A percentile compares a stretch with the other conserved stretches of the same genome.
phyloP scores from a whole-genome alignment of 768 basidiomycete species.

The Termitomyces sp. region DNA sequence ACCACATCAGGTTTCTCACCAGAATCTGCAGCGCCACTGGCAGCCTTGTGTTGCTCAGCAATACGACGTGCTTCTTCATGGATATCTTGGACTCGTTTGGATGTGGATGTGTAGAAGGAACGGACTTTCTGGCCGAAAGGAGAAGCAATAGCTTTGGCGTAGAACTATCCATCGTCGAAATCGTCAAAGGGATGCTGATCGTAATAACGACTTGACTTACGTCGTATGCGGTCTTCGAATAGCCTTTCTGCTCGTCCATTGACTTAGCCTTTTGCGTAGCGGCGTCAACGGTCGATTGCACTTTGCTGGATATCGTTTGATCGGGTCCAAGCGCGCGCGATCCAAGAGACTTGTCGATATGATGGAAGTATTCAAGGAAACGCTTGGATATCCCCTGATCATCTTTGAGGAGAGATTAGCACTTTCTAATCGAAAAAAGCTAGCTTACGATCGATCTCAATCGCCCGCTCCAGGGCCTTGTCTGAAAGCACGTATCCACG shows the following conservation, averaged over 20 bases:
- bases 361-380: constrained; percentile 78
- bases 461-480: constrained; percentile 71
- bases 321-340: constrained; percentile 73
- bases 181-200: background rate
- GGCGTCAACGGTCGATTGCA: constrained; percentile 60
- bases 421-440: constrained; percentile 1
- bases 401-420: constrained; percentile 32
- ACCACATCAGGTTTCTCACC: constrained; percentile 6
- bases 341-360: constrained; percentile 71
- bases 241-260: constrained; percentile 82
- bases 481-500: constrained; percentile 86
- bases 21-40: background rate
- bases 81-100: constrained; percentile 88
- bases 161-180: constrained; percentile 53
- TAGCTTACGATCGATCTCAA: constrained; percentile 69
- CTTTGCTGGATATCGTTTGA: constrained; percentile 74
- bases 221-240: constrained; percentile 65
- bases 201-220: constrained; percentile 33
- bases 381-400: constrained; percentile 86
- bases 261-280: constrained; percentile 69
- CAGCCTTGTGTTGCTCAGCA: constrained; percentile 54
- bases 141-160: constrained; percentile 71
- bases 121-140: constrained; percentile 75
- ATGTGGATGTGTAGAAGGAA: constrained; percentile 82
- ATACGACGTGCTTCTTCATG: constrained; percentile 92